Conservation (phyloP, 768 basidiomycete genomes). For the Podaxis mareebaensis region DNA sequence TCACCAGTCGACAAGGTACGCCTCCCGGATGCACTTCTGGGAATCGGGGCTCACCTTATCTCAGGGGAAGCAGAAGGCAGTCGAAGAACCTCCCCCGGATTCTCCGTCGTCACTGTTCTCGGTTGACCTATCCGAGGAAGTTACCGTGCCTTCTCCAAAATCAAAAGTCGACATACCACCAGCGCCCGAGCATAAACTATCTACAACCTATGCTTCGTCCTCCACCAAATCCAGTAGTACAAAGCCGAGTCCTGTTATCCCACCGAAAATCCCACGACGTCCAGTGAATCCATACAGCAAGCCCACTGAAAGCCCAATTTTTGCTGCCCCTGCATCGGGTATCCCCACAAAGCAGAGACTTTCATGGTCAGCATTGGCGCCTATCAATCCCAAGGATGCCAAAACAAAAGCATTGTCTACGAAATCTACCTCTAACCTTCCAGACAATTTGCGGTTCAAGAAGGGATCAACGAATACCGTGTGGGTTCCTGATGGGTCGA, state of each 20-base stretch:
- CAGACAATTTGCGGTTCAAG: conserved; percentile 12
- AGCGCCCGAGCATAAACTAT: conserved; percentile 3
- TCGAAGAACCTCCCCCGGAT: conserved; percentile 6
- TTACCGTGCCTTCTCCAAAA: background rate
- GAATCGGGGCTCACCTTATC: background rate
- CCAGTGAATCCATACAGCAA: conserved; percentile 25
- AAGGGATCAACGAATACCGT: conserved; percentile 5
- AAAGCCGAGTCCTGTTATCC: conserved; percentile 8
- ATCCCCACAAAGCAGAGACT: conserved; percentile 55
- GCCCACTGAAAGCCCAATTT: conserved; percentile 18
- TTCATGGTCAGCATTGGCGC: conserved; percentile 38
- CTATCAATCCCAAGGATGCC: conserved; percentile 35
- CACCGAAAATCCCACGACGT: conserved; percentile 22
- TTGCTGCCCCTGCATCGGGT: conserved; percentile 29
- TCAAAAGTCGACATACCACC: background rate
- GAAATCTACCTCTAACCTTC: conserved; percentile 15
- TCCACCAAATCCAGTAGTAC: background rate
- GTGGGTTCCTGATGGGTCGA: conserved; percentile 9
- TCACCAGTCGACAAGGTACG: conserved; percentile 3
- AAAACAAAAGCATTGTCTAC: conserved; percentile 15
- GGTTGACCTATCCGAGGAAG: conserved; percentile 14
- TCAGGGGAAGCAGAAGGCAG: conserved; percentile 13
- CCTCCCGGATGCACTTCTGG: background rate
- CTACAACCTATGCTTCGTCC: background rate
- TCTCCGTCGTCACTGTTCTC: conserved; percentile 16